A percentile compares a stretch with the other conserved stretches of the same genome.
These are phyloP conservation scores for Hirschfeldia incana DNA, from an alignment of 345 rosid genomes.

Conservation along the genomic window DNA sequence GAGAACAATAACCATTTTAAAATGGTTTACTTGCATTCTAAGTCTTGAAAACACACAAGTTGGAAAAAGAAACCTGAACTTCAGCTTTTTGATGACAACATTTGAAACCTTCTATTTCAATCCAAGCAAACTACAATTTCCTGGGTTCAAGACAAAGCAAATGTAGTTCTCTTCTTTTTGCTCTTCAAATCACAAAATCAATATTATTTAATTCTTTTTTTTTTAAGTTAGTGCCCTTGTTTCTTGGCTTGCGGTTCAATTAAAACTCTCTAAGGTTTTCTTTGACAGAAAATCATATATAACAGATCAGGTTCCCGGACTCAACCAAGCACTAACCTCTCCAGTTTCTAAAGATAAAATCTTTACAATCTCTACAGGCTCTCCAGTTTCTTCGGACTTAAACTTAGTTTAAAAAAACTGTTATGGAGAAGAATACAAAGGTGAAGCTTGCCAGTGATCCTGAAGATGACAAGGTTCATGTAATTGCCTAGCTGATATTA, in stretches of 20 bases:
- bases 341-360: background rate
- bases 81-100: slow-evolving; percentile 23
- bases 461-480: slow-evolving; percentile 27
- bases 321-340: slow-evolving; percentile 2
- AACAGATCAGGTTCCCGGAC: slow-evolving; percentile 14
- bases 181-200: slow-evolving; percentile 20
- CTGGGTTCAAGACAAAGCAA: slow-evolving; percentile 36
- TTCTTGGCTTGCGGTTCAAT: slow-evolving; percentile 34
- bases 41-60: slow-evolving; percentile 10
- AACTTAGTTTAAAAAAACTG: background rate
- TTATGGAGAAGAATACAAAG: slow-evolving; percentile 25
- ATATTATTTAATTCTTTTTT: background rate
- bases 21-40: slow-evolving; percentile 29
- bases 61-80: slow-evolving; percentile 33
- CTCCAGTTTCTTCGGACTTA: background rate
- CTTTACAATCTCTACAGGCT: too few relatives aligned
- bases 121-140: slow-evolving; percentile 37
- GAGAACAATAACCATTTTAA: background rate
- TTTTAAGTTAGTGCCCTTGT: background rate
- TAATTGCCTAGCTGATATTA: background rate
- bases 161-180: slow-evolving; percentile 14
- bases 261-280: slow-evolving; percentile 17
- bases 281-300: slow-evolving; percentile 15
- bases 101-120: slow-evolving; percentile 35
- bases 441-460: slow-evolving; percentile 9